Conservation (phyloP, 257 asterid genomes). For the Capsicum pubescens region DNA sequence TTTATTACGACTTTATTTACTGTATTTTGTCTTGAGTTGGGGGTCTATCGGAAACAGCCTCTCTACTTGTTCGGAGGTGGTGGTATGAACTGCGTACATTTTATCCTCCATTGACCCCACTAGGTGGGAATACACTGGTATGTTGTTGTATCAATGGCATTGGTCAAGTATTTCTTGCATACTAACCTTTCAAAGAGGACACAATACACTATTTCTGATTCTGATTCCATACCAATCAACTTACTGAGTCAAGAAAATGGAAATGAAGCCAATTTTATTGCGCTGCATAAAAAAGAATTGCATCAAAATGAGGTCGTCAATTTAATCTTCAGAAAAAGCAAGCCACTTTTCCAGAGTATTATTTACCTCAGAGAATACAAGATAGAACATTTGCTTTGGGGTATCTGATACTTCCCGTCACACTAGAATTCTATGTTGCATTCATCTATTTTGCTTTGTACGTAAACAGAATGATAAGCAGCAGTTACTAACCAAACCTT, state of each 20-base stretch:
- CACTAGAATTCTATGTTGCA: constrained; percentile 16
- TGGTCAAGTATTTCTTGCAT: neutral
- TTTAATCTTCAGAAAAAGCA: constrained; percentile 8
- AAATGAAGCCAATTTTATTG: constrained; percentile 24
- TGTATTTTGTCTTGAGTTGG: no score
- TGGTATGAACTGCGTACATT: no score
- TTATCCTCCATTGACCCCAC: no score
- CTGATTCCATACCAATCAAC: neutral
- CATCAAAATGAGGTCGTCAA: constrained; percentile 12
- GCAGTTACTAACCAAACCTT: constrained; percentile 13
- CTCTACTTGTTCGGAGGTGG: no score
- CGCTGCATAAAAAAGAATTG: neutral
- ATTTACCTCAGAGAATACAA: constrained; percentile 18
- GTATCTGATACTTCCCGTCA: neutral
- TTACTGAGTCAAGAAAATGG: neutral
- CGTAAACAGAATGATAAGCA: constrained; percentile 3
- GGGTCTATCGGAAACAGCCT: no score
- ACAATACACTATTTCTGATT: neutral
- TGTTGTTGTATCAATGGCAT: neutral
- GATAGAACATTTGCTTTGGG: neutral
- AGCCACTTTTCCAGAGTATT: neutral
- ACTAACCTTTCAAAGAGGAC: neutral
- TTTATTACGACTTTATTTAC: no score
- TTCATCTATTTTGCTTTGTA: neutral
- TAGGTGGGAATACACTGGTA: no score